phyloP scores from a whole-genome alignment of 139 green algal genomes.

The Deuterostichococcus epilithicus region DNA sequence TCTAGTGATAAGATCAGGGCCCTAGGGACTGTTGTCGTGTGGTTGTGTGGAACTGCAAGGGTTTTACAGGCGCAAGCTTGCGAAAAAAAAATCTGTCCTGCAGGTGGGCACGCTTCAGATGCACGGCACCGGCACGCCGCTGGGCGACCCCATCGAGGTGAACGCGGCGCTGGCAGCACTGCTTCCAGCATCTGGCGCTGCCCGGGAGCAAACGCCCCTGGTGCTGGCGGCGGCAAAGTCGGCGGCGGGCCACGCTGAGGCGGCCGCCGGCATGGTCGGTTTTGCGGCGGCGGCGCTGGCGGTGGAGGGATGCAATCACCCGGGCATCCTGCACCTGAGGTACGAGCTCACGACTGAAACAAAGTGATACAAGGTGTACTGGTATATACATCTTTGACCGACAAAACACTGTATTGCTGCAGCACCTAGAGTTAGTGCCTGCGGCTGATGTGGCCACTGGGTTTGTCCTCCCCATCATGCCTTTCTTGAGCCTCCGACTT shows the following conservation, averaged over 20 bases:
- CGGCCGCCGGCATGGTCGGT: slow-evolving; percentile 60
- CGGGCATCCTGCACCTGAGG: slow-evolving; percentile 44
- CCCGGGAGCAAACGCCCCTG: too few species aligned
- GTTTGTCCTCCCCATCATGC: too few species aligned
- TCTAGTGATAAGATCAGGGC: too few species aligned
- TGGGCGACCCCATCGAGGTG: slow-evolving; percentile 61
- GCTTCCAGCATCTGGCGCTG: slow-evolving; percentile 10
- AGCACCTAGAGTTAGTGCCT: too few species aligned
- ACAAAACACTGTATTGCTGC: too few species aligned
- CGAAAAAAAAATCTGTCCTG: too few species aligned
- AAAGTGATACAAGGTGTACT: background rate
- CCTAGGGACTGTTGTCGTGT: too few species aligned
- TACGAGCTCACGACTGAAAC: background rate
- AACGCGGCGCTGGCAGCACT: slow-evolving; percentile 22
- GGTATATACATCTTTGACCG: too few species aligned
- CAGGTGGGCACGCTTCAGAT: slow-evolving; percentile 46
- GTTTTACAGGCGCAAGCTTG: too few species aligned
- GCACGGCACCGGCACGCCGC: slow-evolving; percentile 56
- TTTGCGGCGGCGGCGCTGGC: slow-evolving; percentile 26
- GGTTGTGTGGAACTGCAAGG: too few species aligned
- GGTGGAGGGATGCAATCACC: slow-evolving; percentile 8
- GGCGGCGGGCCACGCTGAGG: slow-evolving; percentile 68
- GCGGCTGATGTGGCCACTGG: too few species aligned
- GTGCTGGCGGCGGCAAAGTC: slow-evolving; percentile 61
- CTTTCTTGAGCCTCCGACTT: too few species aligned